These are phyloP conservation scores for Cryphonectria carpinicola DNA, from an alignment of 2,329 filamentous ascomycete genomes.

Conservation along the genomic window DNA sequence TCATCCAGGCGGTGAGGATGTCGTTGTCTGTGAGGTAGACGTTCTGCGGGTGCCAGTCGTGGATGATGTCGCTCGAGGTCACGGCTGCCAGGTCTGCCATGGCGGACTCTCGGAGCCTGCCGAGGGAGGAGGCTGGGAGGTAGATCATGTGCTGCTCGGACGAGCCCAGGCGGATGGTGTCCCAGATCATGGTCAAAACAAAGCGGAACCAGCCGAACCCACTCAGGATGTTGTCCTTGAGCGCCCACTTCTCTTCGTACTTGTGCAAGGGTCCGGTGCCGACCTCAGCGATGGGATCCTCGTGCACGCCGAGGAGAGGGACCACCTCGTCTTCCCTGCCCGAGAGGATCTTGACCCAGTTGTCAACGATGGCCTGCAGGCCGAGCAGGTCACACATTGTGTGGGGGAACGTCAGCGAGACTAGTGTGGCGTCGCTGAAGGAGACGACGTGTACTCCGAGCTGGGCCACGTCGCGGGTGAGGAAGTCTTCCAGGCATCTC, in stretches of 20 bases:
- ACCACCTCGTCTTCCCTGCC: conserved; percentile 47
- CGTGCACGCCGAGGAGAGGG: conserved; percentile 38
- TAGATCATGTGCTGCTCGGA: conserved; percentile 44
- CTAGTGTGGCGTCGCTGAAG: conserved; percentile 54
- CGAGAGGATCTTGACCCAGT: conserved; percentile 51
- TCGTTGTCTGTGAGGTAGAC: conserved; percentile 52
- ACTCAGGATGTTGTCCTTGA: conserved; percentile 35
- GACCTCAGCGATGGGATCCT: conserved; percentile 42
- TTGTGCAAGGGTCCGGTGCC: conserved; percentile 28
- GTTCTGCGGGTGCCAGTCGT: conserved; percentile 25
- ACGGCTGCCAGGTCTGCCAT: conserved; percentile 35
- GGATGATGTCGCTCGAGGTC: conserved; percentile 25
- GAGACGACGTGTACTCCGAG: conserved; percentile 52
- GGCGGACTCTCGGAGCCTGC: conserved; percentile 38
- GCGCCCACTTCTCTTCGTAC: conserved; percentile 36
- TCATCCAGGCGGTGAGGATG: conserved; percentile 47
- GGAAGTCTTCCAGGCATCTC: conserved; percentile 43
- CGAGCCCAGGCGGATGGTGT: conserved; percentile 37
- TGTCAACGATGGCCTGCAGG: conserved; percentile 44
- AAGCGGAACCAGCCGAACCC: conserved; percentile 39
- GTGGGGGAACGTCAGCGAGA: conserved; percentile 52
- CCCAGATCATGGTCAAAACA: conserved; percentile 40
- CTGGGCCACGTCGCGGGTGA: conserved; percentile 48
- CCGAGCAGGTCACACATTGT: conserved; percentile 52
- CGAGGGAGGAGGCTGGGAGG: conserved; percentile 41